Evolutionary conservation across 441 rosid species (phyloP), one percentile per base, ranked within the genome.

Genomic region (Adansonia gregorii): DNA sequence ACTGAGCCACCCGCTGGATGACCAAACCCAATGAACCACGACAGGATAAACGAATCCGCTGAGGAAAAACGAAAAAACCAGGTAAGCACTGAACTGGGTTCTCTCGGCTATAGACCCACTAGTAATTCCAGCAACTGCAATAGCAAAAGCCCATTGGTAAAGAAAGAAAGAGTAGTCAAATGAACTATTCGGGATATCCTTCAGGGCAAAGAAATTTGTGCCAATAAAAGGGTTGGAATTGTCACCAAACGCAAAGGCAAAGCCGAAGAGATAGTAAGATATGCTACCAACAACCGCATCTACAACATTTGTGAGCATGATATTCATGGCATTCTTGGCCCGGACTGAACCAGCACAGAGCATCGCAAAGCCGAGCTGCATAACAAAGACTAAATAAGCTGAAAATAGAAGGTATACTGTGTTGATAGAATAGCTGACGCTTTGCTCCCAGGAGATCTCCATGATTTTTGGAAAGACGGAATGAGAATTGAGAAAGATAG

Each of bases 361-460:
- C 98, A 94, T 91, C 85, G 97, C 97, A 66, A 92, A 94, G 12
- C 98, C 98, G 31, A 92, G 94, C 75, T 94, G 98, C 98, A 94
- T 94, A 3, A 89, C 72, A 76, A 94, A 92, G 69, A 94, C 98
- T 66, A 92, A 81, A 73, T 94, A 92, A 4, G 95, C 98, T 3
- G 98, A 94, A 85, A 91, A 94, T 79, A 94, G 88, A 35, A 92
- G 90, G 86, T 92, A 92, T 6, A 90, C 48, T 76, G 90, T 85
- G 88, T 92, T 88, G 82, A 88, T 90, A 2, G 91, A 84, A 63
- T 76, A 73, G 24, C 84, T 72, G 5, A 90, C 94, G 68, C 91
- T 89, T 65, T 80, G 35, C 77, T 89, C 91, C 92, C 94, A 86
- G 8, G 88, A 86, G 15, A 78, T 84, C 59, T 76, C 87, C 91